Base-by-base conservation (phyloP, 2,329 filamentous ascomycete species). In the Sporothrix schenckii region DNA sequence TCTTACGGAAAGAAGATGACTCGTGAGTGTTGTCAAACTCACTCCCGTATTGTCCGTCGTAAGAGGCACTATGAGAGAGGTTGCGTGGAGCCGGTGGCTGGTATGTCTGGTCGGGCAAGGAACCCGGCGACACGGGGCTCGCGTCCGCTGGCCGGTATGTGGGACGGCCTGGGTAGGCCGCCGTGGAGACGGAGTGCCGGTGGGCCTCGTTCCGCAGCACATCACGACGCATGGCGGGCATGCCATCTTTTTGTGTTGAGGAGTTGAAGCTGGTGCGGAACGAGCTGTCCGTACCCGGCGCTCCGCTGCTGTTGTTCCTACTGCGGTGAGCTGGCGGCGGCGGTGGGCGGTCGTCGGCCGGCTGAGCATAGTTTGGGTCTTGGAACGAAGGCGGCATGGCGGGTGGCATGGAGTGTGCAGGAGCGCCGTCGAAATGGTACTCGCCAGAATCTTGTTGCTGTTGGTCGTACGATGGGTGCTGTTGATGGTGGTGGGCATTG, bases 11-110 rank as follows among this genome's bases (percentile, higher is more conserved):
- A 1, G 76, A 74, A 6, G 63, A 27, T n/a, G 75, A 71, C 11
- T 89, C 87, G 4, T 88, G 87, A 6, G 84, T 87, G 73, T 91
- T 88, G 76, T 91, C 89, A 6, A 88, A 87, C 7, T 85, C 89
- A 2, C 85, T 87, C 13, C 53, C 30, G 74, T 89, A 80, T 53
- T 83, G 83, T 50, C 78, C 75, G 68, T 84, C 85, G 74, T 81
- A 84, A 21, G 77, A 77, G 39, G 78, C 76, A 72, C 89, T 86
- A 70, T 86, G 85, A 0, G 86, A 84, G 69, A 84, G 80, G 68
- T 87, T 84, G 53, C 83, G 81, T 2, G 81, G 80, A 1, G 79
- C 78, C 0, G 80, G 75, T 1, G 79, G 76, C 68, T 81, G 77
- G 44, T 77, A 74, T 10, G 67, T 65, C 2, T 69, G 66, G 1